Conservation (phyloP, 129 eudicot species). For the Erigeron canadensis region DNA sequence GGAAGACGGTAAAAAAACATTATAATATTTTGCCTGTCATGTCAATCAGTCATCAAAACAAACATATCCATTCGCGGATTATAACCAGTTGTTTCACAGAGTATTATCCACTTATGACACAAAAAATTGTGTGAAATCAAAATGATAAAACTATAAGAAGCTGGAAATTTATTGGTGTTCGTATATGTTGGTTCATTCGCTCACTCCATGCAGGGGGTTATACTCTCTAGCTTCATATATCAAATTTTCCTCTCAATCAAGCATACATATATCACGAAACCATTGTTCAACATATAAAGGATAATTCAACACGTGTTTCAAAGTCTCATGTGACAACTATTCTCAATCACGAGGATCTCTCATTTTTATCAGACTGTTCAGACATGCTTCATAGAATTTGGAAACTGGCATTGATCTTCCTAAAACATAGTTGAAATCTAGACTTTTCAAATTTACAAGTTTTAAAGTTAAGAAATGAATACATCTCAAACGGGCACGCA, state of each 20-base stretch:
- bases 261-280: background rate
- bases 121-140: background rate
- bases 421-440: background rate
- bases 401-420: background rate
- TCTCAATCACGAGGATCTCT: background rate
- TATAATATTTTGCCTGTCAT: too few species aligned
- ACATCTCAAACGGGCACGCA: too few species aligned
- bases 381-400: background rate
- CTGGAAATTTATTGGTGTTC: background rate
- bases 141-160: background rate
- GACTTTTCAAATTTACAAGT: background rate
- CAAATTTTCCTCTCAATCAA: conserved; percentile 2
- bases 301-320: too few species aligned
- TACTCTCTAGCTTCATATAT: background rate
- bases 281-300: too few species aligned
- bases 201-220: background rate
- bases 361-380: background rate
- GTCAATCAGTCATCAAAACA: too few species aligned
- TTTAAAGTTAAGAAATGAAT: background rate
- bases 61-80: too few species aligned
- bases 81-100: too few species aligned
- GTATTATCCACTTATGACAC: too few species aligned
- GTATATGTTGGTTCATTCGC: background rate
- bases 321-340: background rate
- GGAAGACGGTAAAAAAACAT: too few species aligned